These are phyloP conservation scores for Neonectria ditissima DNA, from an alignment of 2,329 filamentous ascomycete genomes.

Conservation along the genomic window DNA sequence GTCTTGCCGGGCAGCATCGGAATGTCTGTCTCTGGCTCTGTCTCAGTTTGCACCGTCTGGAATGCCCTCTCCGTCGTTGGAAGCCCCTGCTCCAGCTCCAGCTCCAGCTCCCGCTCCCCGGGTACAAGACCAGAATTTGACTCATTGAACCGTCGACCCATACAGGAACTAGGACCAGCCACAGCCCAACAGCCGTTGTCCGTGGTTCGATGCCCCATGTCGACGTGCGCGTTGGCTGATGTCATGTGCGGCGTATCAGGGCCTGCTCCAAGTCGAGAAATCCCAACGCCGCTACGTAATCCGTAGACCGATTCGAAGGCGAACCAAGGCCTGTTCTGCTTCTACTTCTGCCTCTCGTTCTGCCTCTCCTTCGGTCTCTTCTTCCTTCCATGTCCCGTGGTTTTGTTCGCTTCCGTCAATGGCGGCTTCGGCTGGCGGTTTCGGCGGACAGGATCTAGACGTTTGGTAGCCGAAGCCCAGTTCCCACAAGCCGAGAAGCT, in stretches of 20 bases:
- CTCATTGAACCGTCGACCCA: neutral
- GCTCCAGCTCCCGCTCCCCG: no score
- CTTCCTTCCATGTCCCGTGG: neutral
- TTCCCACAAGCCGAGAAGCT: neutral
- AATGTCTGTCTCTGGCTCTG: neutral
- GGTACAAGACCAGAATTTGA: neutral
- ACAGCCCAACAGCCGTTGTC: constrained; percentile 11
- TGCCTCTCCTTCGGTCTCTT: neutral
- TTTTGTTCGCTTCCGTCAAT: neutral
- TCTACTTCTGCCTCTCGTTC: neutral
- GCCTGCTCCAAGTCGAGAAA: constrained; percentile 17
- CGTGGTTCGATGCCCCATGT: constrained; percentile 23
- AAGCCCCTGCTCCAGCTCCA: no score
- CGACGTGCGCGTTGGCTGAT: constrained; percentile 29
- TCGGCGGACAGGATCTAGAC: neutral
- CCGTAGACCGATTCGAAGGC: neutral
- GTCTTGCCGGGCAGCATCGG: neutral
- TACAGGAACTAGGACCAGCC: neutral
- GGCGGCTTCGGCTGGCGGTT: neutral
- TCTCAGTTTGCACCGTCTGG: no score
- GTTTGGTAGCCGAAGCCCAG: neutral
- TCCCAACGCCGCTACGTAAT: constrained; percentile 6
- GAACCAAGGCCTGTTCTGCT: neutral
- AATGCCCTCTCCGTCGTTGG: no score
- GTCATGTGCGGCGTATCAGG: constrained; percentile 35